Conservation (phyloP, 2,329 filamentous ascomycete genomes). For the Dryadomyces sulphureus region DNA sequence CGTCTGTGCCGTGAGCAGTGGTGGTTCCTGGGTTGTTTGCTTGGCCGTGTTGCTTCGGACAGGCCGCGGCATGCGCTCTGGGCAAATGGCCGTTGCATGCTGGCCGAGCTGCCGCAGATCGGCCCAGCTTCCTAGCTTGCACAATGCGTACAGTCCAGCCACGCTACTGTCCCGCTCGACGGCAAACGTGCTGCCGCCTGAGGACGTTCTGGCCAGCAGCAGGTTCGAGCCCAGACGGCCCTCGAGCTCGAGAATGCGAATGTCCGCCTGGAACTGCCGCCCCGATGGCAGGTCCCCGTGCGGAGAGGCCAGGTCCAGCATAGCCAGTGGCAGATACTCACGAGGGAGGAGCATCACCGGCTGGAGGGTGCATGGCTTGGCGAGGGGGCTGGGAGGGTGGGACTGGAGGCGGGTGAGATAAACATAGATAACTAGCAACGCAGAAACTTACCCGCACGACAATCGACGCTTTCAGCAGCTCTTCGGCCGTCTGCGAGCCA, state of each 20-base stretch:
- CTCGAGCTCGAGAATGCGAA: slow-evolving; percentile 50
- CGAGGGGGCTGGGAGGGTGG: slow-evolving; percentile 35
- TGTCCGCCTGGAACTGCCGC: slow-evolving; percentile 44
- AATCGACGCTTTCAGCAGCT: slow-evolving; percentile 36
- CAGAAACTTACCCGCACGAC: slow-evolving; percentile 31
- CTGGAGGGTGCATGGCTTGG: slow-evolving; percentile 39
- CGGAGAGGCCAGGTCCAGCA: slow-evolving; percentile 39
- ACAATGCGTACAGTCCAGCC: slow-evolving; percentile 48
- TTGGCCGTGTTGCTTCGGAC: slow-evolving; percentile 1
- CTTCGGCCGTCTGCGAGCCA: slow-evolving; percentile 27
- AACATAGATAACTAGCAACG: neutral
- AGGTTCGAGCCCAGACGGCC: slow-evolving; percentile 42
- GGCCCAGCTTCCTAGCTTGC: slow-evolving; percentile 53
- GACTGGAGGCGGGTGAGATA: slow-evolving; percentile 24
- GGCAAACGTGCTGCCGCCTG: slow-evolving; percentile 34
- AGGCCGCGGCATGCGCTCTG: slow-evolving; percentile 14
- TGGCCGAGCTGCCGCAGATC: slow-evolving; percentile 38
- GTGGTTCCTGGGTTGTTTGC: neutral
- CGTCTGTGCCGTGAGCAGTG: slow-evolving; percentile 23
- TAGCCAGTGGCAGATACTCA: slow-evolving; percentile 43
- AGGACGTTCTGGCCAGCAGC: slow-evolving; percentile 40
- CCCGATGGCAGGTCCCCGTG: slow-evolving; percentile 34
- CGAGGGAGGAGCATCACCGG: slow-evolving; percentile 49
- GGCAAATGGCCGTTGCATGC: slow-evolving; percentile 32
- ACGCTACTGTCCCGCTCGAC: slow-evolving; percentile 44